Conservation (phyloP, 2,329 filamentous ascomycete species). For the Colletotrichum chlorophyti region DNA sequence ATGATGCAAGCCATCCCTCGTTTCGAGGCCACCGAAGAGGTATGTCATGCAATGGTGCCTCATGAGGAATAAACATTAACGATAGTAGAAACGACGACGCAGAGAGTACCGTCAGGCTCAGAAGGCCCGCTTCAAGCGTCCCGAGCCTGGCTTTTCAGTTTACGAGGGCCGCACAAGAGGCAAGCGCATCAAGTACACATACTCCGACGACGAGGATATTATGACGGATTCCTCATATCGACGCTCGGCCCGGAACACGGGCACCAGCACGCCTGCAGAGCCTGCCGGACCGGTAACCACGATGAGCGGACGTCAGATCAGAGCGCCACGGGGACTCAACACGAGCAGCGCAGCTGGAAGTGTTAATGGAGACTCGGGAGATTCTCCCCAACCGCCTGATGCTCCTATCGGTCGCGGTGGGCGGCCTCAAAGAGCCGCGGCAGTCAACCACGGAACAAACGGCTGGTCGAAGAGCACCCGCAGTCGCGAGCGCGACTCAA, state of each 20-base stretch:
- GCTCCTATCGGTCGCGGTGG: constrained; percentile 50
- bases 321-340: constrained; percentile 70
- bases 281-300: constrained; percentile 70
- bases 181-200: constrained; percentile 96
- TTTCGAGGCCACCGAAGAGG: constrained; percentile 93
- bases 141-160: constrained; percentile 87
- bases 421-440: constrained; percentile 58
- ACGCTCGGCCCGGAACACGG: constrained; percentile 77
- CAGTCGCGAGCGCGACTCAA: constrained; percentile 54
- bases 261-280: constrained; percentile 76
- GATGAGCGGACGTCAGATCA: constrained; percentile 86
- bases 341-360: constrained; percentile 55
- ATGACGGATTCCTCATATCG: constrained; percentile 69
- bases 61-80: background rate
- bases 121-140: constrained; percentile 85
- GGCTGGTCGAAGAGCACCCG: constrained; percentile 45
- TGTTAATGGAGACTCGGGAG: constrained; percentile 52
- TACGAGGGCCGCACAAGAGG: constrained; percentile 97
- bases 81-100: constrained; percentile 80
- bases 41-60: constrained; percentile 42
- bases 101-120: constrained; percentile 89
- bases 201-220: constrained; percentile 81
- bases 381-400: constrained; percentile 35
- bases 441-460: constrained; percentile 56
- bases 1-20: constrained; percentile 83